Evolutionary conservation across 345 rosid genomes (phyloP).

Genomic region (Angophora floribunda): DNA sequence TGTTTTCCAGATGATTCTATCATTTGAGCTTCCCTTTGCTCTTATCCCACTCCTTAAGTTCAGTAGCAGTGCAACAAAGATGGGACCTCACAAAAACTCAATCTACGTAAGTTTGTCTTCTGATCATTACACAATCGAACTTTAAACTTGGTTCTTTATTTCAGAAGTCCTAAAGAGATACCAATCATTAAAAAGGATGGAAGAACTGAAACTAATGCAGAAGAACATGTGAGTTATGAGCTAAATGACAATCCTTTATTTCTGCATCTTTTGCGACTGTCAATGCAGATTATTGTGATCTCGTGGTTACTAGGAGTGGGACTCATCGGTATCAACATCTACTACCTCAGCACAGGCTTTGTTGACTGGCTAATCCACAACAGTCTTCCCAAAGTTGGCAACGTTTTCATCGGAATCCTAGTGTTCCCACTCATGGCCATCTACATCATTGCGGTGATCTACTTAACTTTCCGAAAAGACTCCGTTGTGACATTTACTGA

Average conservation of each 20-base stretch:
- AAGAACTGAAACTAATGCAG: neutral
- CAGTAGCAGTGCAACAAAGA: conserved; percentile 53
- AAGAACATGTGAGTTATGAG: neutral
- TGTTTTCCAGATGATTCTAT: conserved; percentile 54
- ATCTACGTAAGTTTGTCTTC: neutral
- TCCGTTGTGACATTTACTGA: conserved; percentile 10
- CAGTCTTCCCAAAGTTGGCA: conserved; percentile 24
- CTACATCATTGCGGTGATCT: conserved; percentile 33
- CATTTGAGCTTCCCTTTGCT: conserved; percentile 70
- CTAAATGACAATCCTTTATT: neutral
- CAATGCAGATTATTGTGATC: conserved; percentile 30
- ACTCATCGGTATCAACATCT: conserved; percentile 49
- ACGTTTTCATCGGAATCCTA: conserved; percentile 32
- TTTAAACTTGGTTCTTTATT: neutral
- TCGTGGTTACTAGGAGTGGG: conserved; percentile 54
- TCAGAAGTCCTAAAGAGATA: neutral
- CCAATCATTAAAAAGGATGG: neutral
- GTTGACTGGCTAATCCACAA: conserved; percentile 44
- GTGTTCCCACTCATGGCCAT: conserved; percentile 49
- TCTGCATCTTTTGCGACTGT: neutral
- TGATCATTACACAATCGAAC: neutral
- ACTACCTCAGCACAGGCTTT: conserved; percentile 43
- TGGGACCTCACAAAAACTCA: conserved; percentile 73
- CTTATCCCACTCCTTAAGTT: conserved; percentile 67
- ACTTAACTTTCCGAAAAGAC: conserved; percentile 43